Percentiles rank a stretch among this genome's conserved stretches.
Conservation (phyloP, 1,139 yeast genomes). For the Magnusiomyces magnusii region DNA sequence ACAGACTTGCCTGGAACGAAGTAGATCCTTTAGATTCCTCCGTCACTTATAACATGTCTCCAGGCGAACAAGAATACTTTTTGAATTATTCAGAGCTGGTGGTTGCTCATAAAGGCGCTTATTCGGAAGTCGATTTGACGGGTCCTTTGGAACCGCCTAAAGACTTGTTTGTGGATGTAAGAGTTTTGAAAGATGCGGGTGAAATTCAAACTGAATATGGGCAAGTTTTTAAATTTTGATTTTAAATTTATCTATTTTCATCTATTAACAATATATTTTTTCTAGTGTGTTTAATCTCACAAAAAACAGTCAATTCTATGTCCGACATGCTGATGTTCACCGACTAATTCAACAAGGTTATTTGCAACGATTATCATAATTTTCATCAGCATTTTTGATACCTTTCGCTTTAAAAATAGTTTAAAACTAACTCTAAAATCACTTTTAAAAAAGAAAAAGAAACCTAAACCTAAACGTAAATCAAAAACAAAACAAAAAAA, state of each 20-base stretch:
- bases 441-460: too few relatives aligned
- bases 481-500: not conserved
- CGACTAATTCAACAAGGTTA: conserved; percentile 92
- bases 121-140: conserved; percentile 79
- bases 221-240: conserved; percentile 16
- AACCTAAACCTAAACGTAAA: not conserved
- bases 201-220: conserved; percentile 98
- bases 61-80: conserved; percentile 73
- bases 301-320: conserved; percentile 94
- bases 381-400: too few relatives aligned
- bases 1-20: conserved; percentile 64
- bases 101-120: conserved; percentile 67
- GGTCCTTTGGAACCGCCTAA: conserved; percentile 87
- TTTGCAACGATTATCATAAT: conserved; percentile 55
- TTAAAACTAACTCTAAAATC: too few relatives aligned
- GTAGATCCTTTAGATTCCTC: conserved; percentile 31
- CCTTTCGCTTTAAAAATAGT: not conserved
- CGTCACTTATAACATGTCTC: conserved; percentile 49
- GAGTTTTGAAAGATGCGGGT: conserved; percentile 92
- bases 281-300: conserved; percentile 72
- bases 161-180: conserved; percentile 85
- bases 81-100: conserved; percentile 63
- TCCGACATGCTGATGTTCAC: conserved; percentile 89
- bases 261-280: not conserved
- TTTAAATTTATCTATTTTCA: not conserved